phyloP scores from a whole-genome alignment of 768 basidiomycete genomes.

The Pluteus cervinus region DNA sequence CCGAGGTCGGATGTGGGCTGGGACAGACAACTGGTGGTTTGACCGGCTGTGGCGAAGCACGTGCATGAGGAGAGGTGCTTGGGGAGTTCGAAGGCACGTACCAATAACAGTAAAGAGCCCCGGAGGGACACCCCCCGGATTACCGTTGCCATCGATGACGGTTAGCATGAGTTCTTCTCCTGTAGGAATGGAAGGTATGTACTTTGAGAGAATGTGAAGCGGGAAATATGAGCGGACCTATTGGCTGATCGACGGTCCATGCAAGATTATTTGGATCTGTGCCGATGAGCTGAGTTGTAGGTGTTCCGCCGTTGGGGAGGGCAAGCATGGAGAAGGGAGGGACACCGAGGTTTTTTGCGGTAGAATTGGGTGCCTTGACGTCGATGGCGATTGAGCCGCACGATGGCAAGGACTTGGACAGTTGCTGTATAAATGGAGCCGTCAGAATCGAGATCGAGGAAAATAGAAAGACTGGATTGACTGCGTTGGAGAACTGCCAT shows the following conservation, averaged over 20 bases:
- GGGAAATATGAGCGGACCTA: slow-evolving; percentile 25
- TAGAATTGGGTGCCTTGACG: slow-evolving; percentile 17
- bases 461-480: slow-evolving; percentile 9
- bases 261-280: slow-evolving; percentile 20
- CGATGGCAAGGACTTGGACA: slow-evolving; percentile 16
- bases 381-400: slow-evolving; percentile 20
- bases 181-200: slow-evolving; percentile 11
- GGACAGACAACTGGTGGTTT: slow-evolving; percentile 25
- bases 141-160: slow-evolving; percentile 30
- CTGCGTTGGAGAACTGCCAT: slow-evolving; percentile 25
- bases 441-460: slow-evolving; percentile 1
- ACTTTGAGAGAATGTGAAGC: not conserved
- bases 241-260: slow-evolving; percentile 33
- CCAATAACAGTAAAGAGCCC: slow-evolving; percentile 23
- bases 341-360: slow-evolving; percentile 11
- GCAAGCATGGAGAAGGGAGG: slow-evolving; percentile 39
- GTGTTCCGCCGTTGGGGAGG: slow-evolving; percentile 28
- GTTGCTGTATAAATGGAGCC: not conserved
- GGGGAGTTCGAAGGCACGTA: slow-evolving; percentile 11
- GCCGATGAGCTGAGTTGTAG: slow-evolving; percentile 29
- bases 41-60: slow-evolving; percentile 18
- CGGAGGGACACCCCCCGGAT: slow-evolving; percentile 26
- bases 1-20: slow-evolving; percentile 13
- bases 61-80: not conserved
- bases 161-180: slow-evolving; percentile 29